Evolutionary conservation across 2,329 filamentous ascomycete species (phyloP), one percentile per base, ranked within the genome.

Genomic region (Conoideocrella luteorostrata): DNA sequence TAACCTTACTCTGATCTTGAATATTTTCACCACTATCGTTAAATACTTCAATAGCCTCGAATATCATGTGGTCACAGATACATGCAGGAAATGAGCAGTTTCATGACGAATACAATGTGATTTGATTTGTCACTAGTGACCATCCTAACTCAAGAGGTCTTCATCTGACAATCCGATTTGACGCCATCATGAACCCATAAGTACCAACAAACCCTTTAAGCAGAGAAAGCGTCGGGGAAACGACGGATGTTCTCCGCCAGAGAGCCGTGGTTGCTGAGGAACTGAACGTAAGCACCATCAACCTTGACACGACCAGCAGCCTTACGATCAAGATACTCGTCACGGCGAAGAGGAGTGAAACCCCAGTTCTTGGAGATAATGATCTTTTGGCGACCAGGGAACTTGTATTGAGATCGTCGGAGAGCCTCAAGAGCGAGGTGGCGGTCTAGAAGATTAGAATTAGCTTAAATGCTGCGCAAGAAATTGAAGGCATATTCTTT

Each of bases 351-450:
- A 68, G 90, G 90, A 53, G 93, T 98, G 87, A 98, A 98, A 61
- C 93, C 93, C 93, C 93, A 98, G 84, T 98, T 98, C 89, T 97
- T 98, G 80, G 87, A 94, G 77, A 97, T 85, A 66, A 98, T 96
- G 78, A 98, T 97, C 89, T 98, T 98, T 83, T 98, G 93, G 77
- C 93, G 91, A 73, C 93, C 93, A 59, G 93, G 93, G 88, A 98
- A 98, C 86, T 97, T 98, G 88, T 97, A 96, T 85, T 96, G 93
- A 57, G 89, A 94, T 72, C 93, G 89, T 70, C 94, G 91, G 71
- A 98, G 88, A 68, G 93, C 93, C 85, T 98, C 93, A 65, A 98
- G 89, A 70, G 93, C 93, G 65, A 84, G 82, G 60, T 85, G 84
- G 63, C 89, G 88, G 84, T 93, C 83, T 87, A 54, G 2, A 6